Conservation (phyloP, 2,329 filamentous ascomycete genomes). For the Aureobasidium pullulans region DNA sequence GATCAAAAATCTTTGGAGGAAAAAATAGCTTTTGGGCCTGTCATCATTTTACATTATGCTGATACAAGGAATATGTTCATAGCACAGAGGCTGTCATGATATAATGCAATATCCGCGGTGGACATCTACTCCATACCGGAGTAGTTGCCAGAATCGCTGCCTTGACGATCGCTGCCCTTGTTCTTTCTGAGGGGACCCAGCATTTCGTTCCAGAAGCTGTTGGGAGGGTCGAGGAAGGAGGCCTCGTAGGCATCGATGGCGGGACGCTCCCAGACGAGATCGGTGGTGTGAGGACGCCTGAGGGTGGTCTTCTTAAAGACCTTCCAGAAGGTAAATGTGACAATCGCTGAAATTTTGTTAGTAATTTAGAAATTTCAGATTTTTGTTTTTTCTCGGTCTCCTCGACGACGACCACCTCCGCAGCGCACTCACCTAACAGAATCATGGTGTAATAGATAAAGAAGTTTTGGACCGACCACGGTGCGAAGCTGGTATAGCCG, state of each 20-base stretch:
- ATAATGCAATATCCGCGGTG: no score
- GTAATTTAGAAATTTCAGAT: conserved; percentile 25
- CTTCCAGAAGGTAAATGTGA: conserved; percentile 57
- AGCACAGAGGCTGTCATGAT: no score
- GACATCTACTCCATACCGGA: not conserved
- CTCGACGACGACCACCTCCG: no score
- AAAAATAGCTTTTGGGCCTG: no score
- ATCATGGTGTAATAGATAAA: conserved; percentile 52
- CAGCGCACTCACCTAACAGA: conserved; percentile 40
- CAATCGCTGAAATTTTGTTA: conserved; percentile 27
- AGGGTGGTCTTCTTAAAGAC: conserved; percentile 52
- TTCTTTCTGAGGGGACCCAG: not conserved
- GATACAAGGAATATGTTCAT: no score
- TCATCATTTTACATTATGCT: no score
- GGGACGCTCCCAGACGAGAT: conserved; percentile 55
- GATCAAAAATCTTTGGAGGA: no score
- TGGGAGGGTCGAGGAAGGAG: conserved; percentile 39
- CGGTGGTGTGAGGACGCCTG: conserved; percentile 47
- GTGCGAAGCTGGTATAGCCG: conserved; percentile 47
- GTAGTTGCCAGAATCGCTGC: not conserved
- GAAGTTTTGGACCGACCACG: conserved; percentile 38
- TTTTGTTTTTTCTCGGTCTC: no score
- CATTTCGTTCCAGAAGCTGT: conserved; percentile 52
- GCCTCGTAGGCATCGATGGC: conserved; percentile 52
- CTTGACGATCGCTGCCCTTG: not conserved